These are phyloP conservation scores for Tulasnella sp. DNA, from an alignment of 768 basidiomycete genomes.

Conservation along the genomic window DNA sequence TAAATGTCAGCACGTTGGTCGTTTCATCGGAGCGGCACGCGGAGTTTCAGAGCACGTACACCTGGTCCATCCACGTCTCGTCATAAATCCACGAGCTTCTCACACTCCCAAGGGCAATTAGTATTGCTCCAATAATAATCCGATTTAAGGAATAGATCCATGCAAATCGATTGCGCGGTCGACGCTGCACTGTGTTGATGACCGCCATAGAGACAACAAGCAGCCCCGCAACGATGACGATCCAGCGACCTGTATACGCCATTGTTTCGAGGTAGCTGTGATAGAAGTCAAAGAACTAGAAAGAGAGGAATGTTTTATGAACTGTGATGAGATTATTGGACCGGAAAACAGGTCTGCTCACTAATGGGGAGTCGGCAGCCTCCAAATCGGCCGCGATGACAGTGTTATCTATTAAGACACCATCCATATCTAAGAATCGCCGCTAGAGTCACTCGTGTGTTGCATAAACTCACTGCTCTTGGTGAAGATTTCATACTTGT, in stretches of 20 bases:
- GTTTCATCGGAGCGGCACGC: not conserved
- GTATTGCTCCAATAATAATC: not conserved
- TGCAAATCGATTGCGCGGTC: not conserved
- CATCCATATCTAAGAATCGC: too few species aligned
- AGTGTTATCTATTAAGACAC: too few species aligned
- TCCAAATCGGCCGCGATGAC: too few species aligned
- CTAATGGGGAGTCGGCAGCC: not conserved
- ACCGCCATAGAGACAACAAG: not conserved
- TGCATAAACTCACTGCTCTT: not conserved
- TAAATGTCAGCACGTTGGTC: not conserved
- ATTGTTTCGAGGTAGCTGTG: not conserved
- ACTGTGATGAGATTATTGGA: not conserved
- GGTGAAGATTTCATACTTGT: not conserved
- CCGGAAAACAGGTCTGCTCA: not conserved
- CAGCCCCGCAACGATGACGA: not conserved
- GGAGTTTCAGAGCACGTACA: not conserved
- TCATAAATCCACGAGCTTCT: not conserved
- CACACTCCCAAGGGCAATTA: not conserved
- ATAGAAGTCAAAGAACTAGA: not conserved
- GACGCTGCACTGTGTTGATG: not conserved
- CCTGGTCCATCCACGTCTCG: not conserved
- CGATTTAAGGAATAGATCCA: not conserved
- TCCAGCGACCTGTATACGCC: not conserved
- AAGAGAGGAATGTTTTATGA: not conserved
- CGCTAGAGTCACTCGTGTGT: too few species aligned